Evolutionary conservation across 768 basidiomycete genomes (phyloP).

Genomic region (Mycena rosella): DNA sequence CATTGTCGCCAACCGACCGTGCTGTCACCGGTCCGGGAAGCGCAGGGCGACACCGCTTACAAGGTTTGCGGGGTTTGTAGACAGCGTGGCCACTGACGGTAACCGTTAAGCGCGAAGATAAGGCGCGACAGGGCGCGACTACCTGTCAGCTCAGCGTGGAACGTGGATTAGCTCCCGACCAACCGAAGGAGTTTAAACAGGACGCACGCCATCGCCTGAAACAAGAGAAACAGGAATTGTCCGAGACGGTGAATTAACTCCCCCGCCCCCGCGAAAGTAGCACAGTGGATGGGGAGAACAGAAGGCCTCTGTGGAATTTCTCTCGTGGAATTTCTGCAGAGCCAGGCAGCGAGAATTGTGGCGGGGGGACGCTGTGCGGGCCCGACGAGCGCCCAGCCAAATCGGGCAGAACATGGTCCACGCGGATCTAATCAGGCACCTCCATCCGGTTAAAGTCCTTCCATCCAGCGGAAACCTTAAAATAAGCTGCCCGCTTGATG

Average conservation of each 20-base stretch:
- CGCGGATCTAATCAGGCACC: slow-evolving; percentile 23
- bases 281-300: not conserved
- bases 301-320: not conserved
- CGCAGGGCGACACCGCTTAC: not conserved
- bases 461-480: slow-evolving; percentile 15
- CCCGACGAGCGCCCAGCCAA: not conserved
- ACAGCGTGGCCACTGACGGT: slow-evolving; percentile 17
- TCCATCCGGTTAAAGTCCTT: slow-evolving; percentile 12
- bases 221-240: not conserved
- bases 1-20: not conserved
- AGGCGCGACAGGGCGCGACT: not conserved
- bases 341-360: slow-evolving; percentile 8
- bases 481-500: slow-evolving; percentile 10
- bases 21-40: not conserved
- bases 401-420: slow-evolving; percentile 1
- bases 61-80: slow-evolving; percentile 7
- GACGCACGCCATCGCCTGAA: slow-evolving; percentile 20
- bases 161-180: slow-evolving; percentile 4
- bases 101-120: slow-evolving; percentile 11
- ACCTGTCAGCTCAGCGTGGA: slow-evolving; percentile 1
- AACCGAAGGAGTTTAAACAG: slow-evolving; percentile 3
- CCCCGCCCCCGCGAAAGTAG: too few species aligned
- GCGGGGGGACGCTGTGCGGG: slow-evolving; percentile 1
- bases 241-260: not conserved
- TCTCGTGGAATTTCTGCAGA: not conserved